Percentiles rank a stretch among this genome's conserved stretches.
phyloP scores from a whole-genome alignment of 208 protist genomes.

The Leishmania martiniquensis region DNA sequence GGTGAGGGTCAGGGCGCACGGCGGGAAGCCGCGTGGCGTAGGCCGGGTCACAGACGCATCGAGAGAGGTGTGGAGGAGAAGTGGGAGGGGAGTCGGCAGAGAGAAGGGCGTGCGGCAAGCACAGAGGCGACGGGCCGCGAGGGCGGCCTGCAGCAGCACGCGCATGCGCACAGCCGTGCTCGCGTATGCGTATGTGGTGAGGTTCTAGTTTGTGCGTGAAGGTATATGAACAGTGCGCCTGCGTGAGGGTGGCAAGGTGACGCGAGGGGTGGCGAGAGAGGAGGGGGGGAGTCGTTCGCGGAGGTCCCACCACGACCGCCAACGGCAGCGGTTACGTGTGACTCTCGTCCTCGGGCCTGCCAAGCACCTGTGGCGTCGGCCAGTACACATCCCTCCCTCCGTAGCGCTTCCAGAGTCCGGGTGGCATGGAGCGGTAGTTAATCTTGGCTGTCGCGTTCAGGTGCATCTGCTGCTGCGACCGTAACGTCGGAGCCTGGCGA shows the following conservation, averaged over 20 bases:
- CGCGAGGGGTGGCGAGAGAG: neutral
- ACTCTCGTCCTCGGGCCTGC: slow-evolving; percentile 52
- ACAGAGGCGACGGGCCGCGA: no score
- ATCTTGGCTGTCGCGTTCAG: slow-evolving; percentile 89
- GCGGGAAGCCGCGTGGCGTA: no score
- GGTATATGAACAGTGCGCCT: neutral
- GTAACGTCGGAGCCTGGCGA: slow-evolving; percentile 73
- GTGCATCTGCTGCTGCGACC: slow-evolving; percentile 90
- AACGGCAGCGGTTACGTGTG: slow-evolving; percentile 17
- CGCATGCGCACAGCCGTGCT: neutral
- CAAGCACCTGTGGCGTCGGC: slow-evolving; percentile 70
- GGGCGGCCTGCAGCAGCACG: no score
- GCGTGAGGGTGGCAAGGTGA: neutral
- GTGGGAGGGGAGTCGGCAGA: no score
- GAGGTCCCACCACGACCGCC: neutral
- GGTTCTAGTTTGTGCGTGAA: neutral
- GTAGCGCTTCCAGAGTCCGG: slow-evolving; percentile 89
- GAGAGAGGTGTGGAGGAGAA: no score
- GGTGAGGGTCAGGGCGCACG: no score
- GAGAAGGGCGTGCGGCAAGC: no score
- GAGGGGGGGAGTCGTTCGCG: neutral
- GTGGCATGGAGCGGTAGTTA: slow-evolving; percentile 89
- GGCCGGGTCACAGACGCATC: no score
- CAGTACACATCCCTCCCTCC: slow-evolving; percentile 73
- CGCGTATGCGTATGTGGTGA: neutral